These are phyloP conservation scores for Claviceps cyperi DNA, from an alignment of 2,329 filamentous ascomycete genomes.

Conservation along the genomic window DNA sequence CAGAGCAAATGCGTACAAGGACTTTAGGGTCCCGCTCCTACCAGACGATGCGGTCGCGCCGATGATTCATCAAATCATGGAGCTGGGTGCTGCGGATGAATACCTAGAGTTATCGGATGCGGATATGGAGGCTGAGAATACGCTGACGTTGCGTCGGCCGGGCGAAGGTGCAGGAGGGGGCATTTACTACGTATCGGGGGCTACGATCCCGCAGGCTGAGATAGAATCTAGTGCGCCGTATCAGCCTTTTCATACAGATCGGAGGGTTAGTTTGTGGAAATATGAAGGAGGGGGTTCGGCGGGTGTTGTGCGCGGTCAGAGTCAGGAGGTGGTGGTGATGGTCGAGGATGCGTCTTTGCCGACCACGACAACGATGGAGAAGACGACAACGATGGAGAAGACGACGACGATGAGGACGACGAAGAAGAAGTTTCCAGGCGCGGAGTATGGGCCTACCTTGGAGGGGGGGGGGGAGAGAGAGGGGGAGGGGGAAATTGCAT, in stretches of 20 bases:
- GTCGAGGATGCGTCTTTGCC: constrained; percentile 23
- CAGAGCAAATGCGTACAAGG: constrained; percentile 44
- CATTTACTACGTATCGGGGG: constrained; percentile 32
- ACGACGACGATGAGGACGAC: constrained; percentile 25
- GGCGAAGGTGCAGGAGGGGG: too few species aligned
- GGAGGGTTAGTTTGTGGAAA: constrained; percentile 63
- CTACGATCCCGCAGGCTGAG: constrained; percentile 60
- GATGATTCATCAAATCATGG: constrained; percentile 38
- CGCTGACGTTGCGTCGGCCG: constrained; percentile 33
- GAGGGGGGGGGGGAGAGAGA: constrained; percentile 5
- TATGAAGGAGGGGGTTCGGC: constrained; percentile 29
- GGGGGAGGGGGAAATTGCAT: background rate
- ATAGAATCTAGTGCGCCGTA: constrained; percentile 94
- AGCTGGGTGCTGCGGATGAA: constrained; percentile 36
- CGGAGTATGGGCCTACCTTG: background rate
- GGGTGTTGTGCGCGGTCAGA: constrained; percentile 25
- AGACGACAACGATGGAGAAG: constrained; percentile 22
- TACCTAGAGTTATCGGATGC: constrained; percentile 38
- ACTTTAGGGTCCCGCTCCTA: constrained; percentile 51
- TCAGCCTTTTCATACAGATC: constrained; percentile 89
- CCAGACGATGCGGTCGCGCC: constrained; percentile 45
- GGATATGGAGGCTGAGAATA: constrained; percentile 39
- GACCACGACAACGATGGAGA: constrained; percentile 14
- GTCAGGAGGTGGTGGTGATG: constrained; percentile 24
- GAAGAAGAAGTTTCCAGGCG: constrained; percentile 7